Base-by-base conservation (phyloP, 2,329 filamentous ascomycete genomes). In the Monilinia aucupariae region DNA sequence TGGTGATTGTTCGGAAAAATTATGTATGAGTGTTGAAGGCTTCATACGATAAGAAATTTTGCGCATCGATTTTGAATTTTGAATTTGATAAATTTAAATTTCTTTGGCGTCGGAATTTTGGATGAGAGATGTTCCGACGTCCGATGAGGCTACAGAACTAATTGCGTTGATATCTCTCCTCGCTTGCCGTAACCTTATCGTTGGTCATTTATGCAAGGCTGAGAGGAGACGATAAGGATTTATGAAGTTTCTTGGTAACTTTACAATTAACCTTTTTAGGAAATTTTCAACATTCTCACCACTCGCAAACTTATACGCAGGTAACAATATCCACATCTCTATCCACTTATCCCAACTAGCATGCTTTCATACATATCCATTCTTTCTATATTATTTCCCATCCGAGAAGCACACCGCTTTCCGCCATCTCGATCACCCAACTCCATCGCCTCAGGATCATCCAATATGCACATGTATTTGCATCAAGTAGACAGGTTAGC, bases 61-160 rank as follows among this genome's bases (percentile, higher is more conserved):
- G 50, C 59, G 50, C 55, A 55, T 61, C 27, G 49, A 45, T 61
- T 61, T 61, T 62, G 51, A 56, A 37, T 37, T 61, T n/a, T n/a
- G n/a, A n/a, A n/a, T 61, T 61, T 62, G 59, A 62, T n/a, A 30
- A 3, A 30, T 30, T 30, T 62, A 62, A 62, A 56, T 62, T 62
- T 62, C 60, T 58, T 58, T 56, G 60, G 43, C 50, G 51, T 62
- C 60, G 60, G 60, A 49, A 41, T 27, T 48, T 59, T 39, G 4
- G 37, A 20, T 49, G 22, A 17, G 22, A 25, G 34, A 13, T 50
- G 25, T 20, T 49, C 60, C 60, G 60, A 62, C 12, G 8, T 49
- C 60, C 60, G 60, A 62, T 17, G 8, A 50, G 32, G 59, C 47
- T 60, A 22, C n/a, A n/a, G n/a, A 30, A 10, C 3, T 3, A 22